Evolutionary conservation across 768 basidiomycete species (phyloP).

Genomic region (Gelatoporia subvermispora): DNA sequence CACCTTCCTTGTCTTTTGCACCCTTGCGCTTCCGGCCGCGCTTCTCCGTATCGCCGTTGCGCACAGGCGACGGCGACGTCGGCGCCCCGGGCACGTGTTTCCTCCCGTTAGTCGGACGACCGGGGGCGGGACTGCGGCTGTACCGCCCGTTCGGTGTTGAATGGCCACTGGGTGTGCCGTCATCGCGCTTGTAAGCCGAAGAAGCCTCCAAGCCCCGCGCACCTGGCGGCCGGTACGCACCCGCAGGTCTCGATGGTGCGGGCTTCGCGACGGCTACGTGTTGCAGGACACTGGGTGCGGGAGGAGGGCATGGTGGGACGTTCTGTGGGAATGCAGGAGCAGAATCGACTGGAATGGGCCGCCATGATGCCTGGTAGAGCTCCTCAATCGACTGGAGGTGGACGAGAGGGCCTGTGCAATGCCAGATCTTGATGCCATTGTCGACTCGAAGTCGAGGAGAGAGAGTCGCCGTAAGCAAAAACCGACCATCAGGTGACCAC

Average conservation of each 20-base stretch:
- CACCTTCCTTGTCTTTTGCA: slow-evolving; percentile 37
- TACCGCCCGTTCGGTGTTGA: slow-evolving; percentile 62
- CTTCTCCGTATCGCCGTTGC: slow-evolving; percentile 43
- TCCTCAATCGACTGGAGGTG: slow-evolving; percentile 83
- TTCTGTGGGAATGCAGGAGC: slow-evolving; percentile 61
- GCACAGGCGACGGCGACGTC: slow-evolving; percentile 42
- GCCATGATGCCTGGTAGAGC: slow-evolving; percentile 85
- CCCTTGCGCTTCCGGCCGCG: slow-evolving; percentile 56
- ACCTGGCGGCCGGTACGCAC: slow-evolving; percentile 91
- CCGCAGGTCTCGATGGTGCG: slow-evolving; percentile 60
- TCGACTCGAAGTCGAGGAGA: slow-evolving; percentile 94
- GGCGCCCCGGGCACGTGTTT: slow-evolving; percentile 73
- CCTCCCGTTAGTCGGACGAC: slow-evolving; percentile 34
- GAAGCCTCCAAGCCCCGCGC: slow-evolving; percentile 88
- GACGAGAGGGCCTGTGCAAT: slow-evolving; percentile 82
- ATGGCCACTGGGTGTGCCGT: slow-evolving; percentile 60
- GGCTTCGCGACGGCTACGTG: slow-evolving; percentile 50
- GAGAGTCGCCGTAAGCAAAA: slow-evolving; percentile 91
- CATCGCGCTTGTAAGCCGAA: slow-evolving; percentile 85
- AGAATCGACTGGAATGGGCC: slow-evolving; percentile 64
- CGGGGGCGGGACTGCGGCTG: slow-evolving; percentile 50
- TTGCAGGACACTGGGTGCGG: slow-evolving; percentile 51
- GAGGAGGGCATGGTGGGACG: slow-evolving; percentile 66
- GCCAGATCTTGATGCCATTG: slow-evolving; percentile 96
- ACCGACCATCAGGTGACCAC: slow-evolving; percentile 93